phyloP scores from a whole-genome alignment of 106 monocot genomes.

The Agapanthus africanus region DNA sequence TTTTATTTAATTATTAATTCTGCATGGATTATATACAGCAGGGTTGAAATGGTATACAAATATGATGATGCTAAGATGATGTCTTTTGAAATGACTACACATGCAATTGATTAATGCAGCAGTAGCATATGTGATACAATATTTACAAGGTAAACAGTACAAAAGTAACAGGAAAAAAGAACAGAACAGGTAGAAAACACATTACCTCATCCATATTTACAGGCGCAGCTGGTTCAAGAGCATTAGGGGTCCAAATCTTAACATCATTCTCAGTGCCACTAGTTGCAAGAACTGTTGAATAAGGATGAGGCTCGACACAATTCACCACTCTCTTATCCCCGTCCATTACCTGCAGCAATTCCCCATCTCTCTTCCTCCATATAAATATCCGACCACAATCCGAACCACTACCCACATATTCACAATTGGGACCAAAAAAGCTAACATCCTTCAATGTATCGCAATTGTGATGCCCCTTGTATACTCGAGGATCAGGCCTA shows the following conservation, averaged over 20 bases:
- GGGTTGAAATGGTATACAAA: no score
- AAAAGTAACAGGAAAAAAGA: no score
- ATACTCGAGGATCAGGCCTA: slow-evolving; percentile 21
- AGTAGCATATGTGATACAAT: no score
- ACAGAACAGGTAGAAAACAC: no score
- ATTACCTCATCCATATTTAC: slow-evolving; percentile 39
- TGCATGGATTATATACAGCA: no score
- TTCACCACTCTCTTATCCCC: slow-evolving; percentile 75
- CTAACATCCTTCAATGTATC: slow-evolving; percentile 76
- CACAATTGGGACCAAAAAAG: slow-evolving; percentile 73
- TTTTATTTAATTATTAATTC: no score
- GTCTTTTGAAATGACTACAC: no score
- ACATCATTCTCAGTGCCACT: slow-evolving; percentile 79
- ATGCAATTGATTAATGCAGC: no score
- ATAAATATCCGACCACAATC: slow-evolving; percentile 87
- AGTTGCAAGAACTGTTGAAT: slow-evolving; percentile 49
- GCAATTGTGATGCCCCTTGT: slow-evolving; percentile 54
- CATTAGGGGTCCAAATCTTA: slow-evolving; percentile 84
- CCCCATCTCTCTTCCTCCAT: slow-evolving; percentile 80
- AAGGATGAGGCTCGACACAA: slow-evolving; percentile 77
- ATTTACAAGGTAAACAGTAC: no score
- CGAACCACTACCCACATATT: slow-evolving; percentile 90
- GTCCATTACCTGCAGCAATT: slow-evolving; percentile 64
- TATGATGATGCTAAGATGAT: no score
- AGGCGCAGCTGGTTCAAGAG: slow-evolving; percentile 26